These are phyloP conservation scores for Mycena sanguinolenta DNA, from an alignment of 768 basidiomycete genomes.

Conservation along the genomic window DNA sequence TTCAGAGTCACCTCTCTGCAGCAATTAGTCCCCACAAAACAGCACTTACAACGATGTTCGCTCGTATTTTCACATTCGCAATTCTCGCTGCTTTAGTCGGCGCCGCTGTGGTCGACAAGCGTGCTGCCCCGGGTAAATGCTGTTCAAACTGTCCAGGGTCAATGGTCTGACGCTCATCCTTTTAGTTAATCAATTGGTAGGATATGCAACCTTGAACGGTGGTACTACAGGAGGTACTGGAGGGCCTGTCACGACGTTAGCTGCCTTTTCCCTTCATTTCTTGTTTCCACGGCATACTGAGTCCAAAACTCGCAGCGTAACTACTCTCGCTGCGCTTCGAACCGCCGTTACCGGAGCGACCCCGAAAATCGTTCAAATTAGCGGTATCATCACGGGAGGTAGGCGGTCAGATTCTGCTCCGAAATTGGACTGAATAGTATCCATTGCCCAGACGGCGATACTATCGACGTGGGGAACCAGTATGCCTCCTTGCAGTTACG, in stretches of 20 bases:
- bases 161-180: background rate
- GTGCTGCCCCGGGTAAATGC: conserved; percentile 28
- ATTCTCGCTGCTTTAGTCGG: conserved; percentile 21
- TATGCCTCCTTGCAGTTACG: background rate
- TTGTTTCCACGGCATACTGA: too few relatives aligned
- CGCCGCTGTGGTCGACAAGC: conserved; percentile 26
- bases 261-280: too few relatives aligned
- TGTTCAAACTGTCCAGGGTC: background rate
- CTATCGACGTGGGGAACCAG: conserved; percentile 34
- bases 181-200: conserved; percentile 30
- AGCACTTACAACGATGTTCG: conserved; percentile 9
- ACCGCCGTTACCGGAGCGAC: conserved; percentile 24
- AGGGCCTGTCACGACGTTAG: conserved; percentile 34
- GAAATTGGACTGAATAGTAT: background rate
- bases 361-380: conserved; percentile 33
- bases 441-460: conserved; percentile 24
- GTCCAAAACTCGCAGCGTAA: too few relatives aligned
- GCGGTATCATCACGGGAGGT: conserved; percentile 35
- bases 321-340: conserved; percentile 31
- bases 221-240: conserved; percentile 35
- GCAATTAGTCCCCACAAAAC: background rate
- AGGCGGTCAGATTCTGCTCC: background rate
- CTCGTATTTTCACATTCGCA: conserved; percentile 12
- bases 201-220: conserved; percentile 35
- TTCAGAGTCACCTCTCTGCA: conserved; percentile 10